Percentiles rank a stretch among this genome's conserved stretches.
These are phyloP conservation scores for Rosellinia necatrix DNA, from an alignment of 2,329 filamentous ascomycete genomes.

Conservation along the genomic window DNA sequence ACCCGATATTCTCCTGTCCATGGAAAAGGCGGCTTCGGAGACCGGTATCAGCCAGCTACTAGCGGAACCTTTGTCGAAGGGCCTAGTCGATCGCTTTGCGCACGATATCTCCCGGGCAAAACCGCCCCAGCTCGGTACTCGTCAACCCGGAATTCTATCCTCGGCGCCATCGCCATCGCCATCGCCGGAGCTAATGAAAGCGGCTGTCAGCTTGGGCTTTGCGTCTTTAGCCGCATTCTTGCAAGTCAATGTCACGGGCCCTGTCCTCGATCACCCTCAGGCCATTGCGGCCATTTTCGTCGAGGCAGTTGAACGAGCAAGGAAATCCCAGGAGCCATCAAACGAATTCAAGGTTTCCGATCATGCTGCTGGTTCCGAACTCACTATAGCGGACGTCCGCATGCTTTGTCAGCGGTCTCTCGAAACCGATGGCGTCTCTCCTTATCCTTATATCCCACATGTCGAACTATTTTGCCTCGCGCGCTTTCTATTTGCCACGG, in stretches of 20 bases:
- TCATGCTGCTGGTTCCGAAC: background rate
- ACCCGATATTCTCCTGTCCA: slow-evolving; percentile 10
- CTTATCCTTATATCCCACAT: slow-evolving; percentile 82
- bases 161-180: background rate
- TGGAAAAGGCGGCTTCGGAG: slow-evolving; percentile 13
- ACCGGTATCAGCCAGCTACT: slow-evolving; percentile 7
- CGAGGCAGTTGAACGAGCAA: slow-evolving; percentile 39
- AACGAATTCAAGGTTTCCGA: background rate
- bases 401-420: slow-evolving; percentile 67
- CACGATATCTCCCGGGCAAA: background rate
- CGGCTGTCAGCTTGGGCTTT: slow-evolving; percentile 53
- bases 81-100: slow-evolving; percentile 17
- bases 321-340: background rate
- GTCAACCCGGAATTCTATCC: background rate
- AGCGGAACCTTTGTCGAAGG: slow-evolving; percentile 1
- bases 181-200: background rate
- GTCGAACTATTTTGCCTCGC: slow-evolving; percentile 85
- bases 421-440: slow-evolving; percentile 81
- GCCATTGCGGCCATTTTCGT: slow-evolving; percentile 37
- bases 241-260: slow-evolving; percentile 76
- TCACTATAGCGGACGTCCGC: slow-evolving; percentile 31
- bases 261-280: slow-evolving; percentile 55
- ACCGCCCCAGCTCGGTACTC: background rate
- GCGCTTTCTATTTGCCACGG: slow-evolving; percentile 53
- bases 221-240: slow-evolving; percentile 71